Percentiles rank a stretch among this genome's conserved stretches.
Evolutionary conservation across 805 yeast species (phyloP).

Genomic region (Lipomyces mesembrius): DNA sequence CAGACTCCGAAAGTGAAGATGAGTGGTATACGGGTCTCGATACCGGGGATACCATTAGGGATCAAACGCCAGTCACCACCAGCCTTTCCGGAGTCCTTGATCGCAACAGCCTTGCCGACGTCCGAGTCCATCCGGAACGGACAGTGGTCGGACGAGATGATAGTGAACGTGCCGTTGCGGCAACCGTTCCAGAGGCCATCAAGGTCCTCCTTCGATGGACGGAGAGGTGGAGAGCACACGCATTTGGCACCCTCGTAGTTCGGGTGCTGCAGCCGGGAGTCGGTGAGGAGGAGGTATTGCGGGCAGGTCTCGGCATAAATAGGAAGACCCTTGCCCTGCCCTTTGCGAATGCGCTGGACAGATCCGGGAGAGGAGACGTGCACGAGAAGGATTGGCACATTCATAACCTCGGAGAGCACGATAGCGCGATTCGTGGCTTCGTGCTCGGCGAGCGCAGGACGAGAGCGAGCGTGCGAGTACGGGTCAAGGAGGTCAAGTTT

Average conservation of each 20-base stretch:
- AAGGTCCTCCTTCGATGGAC: slow-evolving; percentile 50
- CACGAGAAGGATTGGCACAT: slow-evolving; percentile 54
- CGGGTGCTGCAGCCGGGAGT: slow-evolving; percentile 48
- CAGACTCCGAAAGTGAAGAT: slow-evolving; percentile 52
- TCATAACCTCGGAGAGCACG: slow-evolving; percentile 51
- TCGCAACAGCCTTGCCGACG: slow-evolving; percentile 51
- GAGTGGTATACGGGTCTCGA: slow-evolving; percentile 55
- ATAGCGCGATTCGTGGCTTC: slow-evolving; percentile 58
- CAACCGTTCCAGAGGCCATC: slow-evolving; percentile 55
- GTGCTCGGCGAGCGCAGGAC: slow-evolving; percentile 55
- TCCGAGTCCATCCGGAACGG: slow-evolving; percentile 52
- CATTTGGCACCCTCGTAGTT: slow-evolving; percentile 56
- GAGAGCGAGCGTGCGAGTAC: slow-evolving; percentile 54
- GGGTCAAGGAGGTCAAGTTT: slow-evolving; percentile 50
- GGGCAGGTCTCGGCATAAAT: slow-evolving; percentile 59
- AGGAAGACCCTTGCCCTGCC: slow-evolving; percentile 52
- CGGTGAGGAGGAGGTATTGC: slow-evolving; percentile 54
- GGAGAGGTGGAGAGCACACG: slow-evolving; percentile 57
- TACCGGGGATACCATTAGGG: slow-evolving; percentile 58
- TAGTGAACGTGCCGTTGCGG: slow-evolving; percentile 55
- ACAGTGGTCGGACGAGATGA: slow-evolving; percentile 55
- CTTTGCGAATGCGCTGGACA: slow-evolving; percentile 50
- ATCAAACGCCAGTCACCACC: slow-evolving; percentile 43
- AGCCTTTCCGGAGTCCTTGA: slow-evolving; percentile 35
- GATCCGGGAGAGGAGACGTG: slow-evolving; percentile 56